A percentile compares a stretch with the other conserved stretches of the same genome.
These are phyloP conservation scores for Quercus phellos DNA, from an alignment of 331 rosid species.

Conservation along the genomic window DNA sequence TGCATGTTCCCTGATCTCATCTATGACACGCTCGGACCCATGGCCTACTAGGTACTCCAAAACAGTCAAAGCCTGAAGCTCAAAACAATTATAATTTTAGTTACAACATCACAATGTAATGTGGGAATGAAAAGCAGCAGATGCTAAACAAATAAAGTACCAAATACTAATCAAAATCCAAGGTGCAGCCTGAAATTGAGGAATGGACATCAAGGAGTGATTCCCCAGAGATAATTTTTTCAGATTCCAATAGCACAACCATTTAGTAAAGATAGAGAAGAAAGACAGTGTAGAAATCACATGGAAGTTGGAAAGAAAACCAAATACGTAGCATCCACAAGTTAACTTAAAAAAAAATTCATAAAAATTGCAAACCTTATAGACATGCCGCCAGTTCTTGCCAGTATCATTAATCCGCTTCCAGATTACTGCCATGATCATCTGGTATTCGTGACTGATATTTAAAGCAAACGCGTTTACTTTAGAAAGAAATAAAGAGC, in stretches of 20 bases:
- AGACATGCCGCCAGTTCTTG: constrained; percentile 95
- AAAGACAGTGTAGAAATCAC: neutral
- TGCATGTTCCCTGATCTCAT: constrained; percentile 82
- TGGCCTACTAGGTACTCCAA: constrained; percentile 83
- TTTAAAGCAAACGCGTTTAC: neutral
- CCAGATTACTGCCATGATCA: constrained; percentile 85
- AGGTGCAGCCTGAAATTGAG: neutral
- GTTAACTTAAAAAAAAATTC: neutral
- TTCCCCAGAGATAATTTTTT: neutral
- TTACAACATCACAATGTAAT: neutral
- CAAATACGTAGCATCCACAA: constrained; percentile 6
- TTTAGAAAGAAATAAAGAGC: neutral
- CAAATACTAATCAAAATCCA: neutral
- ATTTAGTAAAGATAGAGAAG: neutral
- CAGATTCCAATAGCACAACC: neutral
- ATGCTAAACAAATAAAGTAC: neutral
- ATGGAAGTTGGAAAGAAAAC: neutral
- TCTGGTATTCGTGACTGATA: constrained; percentile 80
- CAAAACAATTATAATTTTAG: neutral
- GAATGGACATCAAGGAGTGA: neutral
- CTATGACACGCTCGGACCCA: constrained; percentile 87
- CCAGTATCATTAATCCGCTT: constrained; percentile 89
- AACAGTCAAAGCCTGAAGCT: constrained; percentile 66
- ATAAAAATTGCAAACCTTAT: constrained; percentile 50
- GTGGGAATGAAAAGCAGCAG: neutral